A percentile compares a stretch with the other conserved stretches of the same genome.
phyloP scores from a whole-genome alignment of 495 filamentous ascomycete genomes.

The Penicillium arizonense region DNA sequence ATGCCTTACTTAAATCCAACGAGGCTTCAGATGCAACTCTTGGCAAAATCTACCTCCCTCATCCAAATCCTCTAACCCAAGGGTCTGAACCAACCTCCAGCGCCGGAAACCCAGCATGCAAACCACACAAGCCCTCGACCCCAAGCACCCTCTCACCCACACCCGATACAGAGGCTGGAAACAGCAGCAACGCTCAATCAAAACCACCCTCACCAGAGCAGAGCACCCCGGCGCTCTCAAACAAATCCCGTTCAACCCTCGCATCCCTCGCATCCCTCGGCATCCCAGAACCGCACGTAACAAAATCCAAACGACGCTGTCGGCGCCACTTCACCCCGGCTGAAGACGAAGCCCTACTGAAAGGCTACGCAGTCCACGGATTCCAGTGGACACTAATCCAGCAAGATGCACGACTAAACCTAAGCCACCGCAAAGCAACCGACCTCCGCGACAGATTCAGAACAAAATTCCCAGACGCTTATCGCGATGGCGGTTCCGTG shows the following conservation, averaged over 20 bases:
- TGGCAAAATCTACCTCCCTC: constrained; percentile 26
- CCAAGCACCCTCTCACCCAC: constrained; percentile 22
- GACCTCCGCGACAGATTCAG: constrained; percentile 82
- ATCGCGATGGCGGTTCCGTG: constrained; percentile 51
- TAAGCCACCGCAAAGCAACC: constrained; percentile 67
- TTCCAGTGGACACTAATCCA: constrained; percentile 80
- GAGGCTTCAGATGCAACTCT: constrained; percentile 21
- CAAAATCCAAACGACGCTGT: constrained; percentile 37
- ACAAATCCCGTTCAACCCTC: constrained; percentile 23
- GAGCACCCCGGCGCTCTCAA: constrained; percentile 17
- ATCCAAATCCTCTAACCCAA: constrained; percentile 8
- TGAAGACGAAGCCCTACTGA: constrained; percentile 75
- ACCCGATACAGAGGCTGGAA: constrained; percentile 12
- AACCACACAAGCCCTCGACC: constrained; percentile 15
- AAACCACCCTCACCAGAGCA: constrained; percentile 12
- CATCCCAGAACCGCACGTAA: constrained; percentile 37
- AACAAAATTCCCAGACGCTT: constrained; percentile 75
- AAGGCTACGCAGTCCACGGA: constrained; percentile 72
- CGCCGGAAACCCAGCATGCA: constrained; percentile 8
- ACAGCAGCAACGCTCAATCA: neutral
- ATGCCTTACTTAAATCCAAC: constrained; percentile 35
- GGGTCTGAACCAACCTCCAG: constrained; percentile 13
- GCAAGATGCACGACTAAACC: constrained; percentile 63
- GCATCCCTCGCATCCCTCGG: constrained; percentile 31
- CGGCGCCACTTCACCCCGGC: constrained; percentile 65